phyloP scores from a whole-genome alignment of 2,329 filamentous ascomycete genomes.

The Fusarium continuum region DNA sequence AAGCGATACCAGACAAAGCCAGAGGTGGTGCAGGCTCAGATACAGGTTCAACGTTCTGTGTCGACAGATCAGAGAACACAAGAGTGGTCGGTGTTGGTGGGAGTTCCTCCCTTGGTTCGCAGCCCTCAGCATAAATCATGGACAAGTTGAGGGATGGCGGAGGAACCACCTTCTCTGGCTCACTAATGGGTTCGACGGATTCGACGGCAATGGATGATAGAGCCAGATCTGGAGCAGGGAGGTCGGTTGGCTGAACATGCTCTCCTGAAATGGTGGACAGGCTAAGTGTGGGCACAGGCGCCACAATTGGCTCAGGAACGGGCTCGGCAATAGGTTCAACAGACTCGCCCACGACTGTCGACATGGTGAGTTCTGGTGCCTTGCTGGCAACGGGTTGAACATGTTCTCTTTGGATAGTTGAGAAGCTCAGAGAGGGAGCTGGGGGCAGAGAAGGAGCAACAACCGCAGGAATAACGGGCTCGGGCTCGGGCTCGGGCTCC shows the following conservation, averaged over 20 bases:
- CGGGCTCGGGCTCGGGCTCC: slow-evolving; percentile 11
- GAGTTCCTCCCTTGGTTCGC: slow-evolving; percentile 50
- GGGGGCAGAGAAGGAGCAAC: slow-evolving; percentile 17
- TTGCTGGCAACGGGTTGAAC: slow-evolving; percentile 20
- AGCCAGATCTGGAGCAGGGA: slow-evolving; percentile 38
- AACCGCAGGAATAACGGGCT: neutral
- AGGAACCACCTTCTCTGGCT: slow-evolving; percentile 47
- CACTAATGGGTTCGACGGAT: slow-evolving; percentile 45
- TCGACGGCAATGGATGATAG: slow-evolving; percentile 45
- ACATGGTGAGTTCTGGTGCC: slow-evolving; percentile 24
- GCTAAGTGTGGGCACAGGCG: slow-evolving; percentile 19
- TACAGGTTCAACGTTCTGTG: slow-evolving; percentile 52
- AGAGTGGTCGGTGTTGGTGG: slow-evolving; percentile 39
- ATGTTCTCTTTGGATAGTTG: slow-evolving; percentile 37
- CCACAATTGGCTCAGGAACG: slow-evolving; percentile 1
- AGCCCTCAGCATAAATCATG: slow-evolving; percentile 44
- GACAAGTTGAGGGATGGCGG: slow-evolving; percentile 44
- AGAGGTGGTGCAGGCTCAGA: slow-evolving; percentile 38
- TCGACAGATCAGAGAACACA: slow-evolving; percentile 48
- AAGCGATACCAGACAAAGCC: slow-evolving; percentile 33
- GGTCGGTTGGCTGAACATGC: slow-evolving; percentile 38
- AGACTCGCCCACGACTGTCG: slow-evolving; percentile 19
- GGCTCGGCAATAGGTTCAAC: slow-evolving; percentile 25
- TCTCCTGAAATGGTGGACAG: slow-evolving; percentile 39
- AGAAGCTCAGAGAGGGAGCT: slow-evolving; percentile 34